A percentile compares a stretch with the other conserved stretches of the same genome.
Conservation (phyloP, 805 yeast genomes). For the Yamadazyma kitorensis region DNA sequence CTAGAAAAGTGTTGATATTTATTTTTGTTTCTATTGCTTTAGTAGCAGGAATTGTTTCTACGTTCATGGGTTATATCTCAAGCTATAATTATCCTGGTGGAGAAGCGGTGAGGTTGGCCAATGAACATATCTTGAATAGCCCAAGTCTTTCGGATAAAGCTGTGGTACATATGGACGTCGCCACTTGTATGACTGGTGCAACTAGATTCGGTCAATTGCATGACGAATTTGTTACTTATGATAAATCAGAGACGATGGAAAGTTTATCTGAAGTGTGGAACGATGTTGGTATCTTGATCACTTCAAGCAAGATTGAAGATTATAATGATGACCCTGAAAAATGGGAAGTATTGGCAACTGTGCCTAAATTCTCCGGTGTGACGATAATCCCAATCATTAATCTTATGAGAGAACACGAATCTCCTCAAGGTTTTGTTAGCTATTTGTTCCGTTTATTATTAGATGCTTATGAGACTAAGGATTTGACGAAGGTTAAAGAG, state of each 20-base stretch:
- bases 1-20: conserved; percentile 10
- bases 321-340: conserved; percentile 12
- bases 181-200: conserved; percentile 86
- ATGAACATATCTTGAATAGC: background rate
- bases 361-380: conserved; percentile 20
- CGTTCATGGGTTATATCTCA: conserved; percentile 59
- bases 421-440: conserved; percentile 2
- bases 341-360: conserved; percentile 22
- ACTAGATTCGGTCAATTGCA: conserved; percentile 69
- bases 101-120: conserved; percentile 46
- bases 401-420: conserved; percentile 8
- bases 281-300: conserved; percentile 23
- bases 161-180: conserved; percentile 72
- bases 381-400: conserved; percentile 16
- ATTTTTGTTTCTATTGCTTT: conserved; percentile 24
- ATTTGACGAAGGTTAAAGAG: conserved; percentile 6
- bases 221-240: conserved; percentile 45
- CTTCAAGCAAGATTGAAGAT: conserved; percentile 16
- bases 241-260: conserved; percentile 63
- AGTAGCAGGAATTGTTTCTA: conserved; percentile 36
- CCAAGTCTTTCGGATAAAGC: too few species aligned
- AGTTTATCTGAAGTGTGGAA: conserved; percentile 29
- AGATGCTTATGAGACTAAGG: conserved; percentile 3
- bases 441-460: background rate
- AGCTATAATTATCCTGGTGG: conserved; percentile 90